Evolutionary conservation across 305 asterid species (phyloP).

Genomic region (Fraxinus floribunda): DNA sequence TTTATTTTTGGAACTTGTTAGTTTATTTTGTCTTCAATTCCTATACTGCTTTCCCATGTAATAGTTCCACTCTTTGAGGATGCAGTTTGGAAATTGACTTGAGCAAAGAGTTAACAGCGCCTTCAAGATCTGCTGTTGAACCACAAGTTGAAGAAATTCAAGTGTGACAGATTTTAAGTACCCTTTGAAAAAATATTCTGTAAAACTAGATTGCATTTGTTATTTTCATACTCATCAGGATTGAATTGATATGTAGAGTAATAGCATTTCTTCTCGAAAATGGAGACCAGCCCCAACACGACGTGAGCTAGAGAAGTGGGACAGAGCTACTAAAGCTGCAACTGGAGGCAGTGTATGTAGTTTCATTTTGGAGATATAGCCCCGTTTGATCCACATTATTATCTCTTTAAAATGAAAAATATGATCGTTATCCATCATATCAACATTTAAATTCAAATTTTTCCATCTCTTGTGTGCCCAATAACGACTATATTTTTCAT

Average conservation of each 20-base stretch:
- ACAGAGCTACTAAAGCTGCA: slow-evolving; percentile 80
- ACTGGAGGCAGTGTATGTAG: slow-evolving; percentile 92
- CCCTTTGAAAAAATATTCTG: slow-evolving; percentile 7
- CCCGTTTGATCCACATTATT: too few relatives aligned
- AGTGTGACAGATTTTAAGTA: slow-evolving; percentile 31
- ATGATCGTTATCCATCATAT: too few relatives aligned
- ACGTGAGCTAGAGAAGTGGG: slow-evolving; percentile 93
- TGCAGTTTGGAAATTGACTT: slow-evolving; percentile 81
- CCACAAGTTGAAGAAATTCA: slow-evolving; percentile 41
- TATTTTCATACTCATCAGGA: slow-evolving; percentile 9
- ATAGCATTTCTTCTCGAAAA: slow-evolving; percentile 36
- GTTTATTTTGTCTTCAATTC: not conserved
- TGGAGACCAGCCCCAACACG: slow-evolving; percentile 93
- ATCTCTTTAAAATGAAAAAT: too few relatives aligned
- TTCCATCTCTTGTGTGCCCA: too few relatives aligned
- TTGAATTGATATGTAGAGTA: slow-evolving; percentile 39
- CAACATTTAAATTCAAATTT: too few relatives aligned
- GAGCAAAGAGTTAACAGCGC: slow-evolving; percentile 57
- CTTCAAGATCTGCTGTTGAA: slow-evolving; percentile 41
- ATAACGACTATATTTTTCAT: too few relatives aligned
- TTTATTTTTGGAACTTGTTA: not conserved
- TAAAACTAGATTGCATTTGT: not conserved
- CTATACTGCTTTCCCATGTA: not conserved
- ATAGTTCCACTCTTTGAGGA: slow-evolving; percentile 19
- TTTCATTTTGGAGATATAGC: slow-evolving; percentile 5